These are phyloP conservation scores for Halteria grandinella DNA, from an alignment of 73 alveolate genomes.

Conservation along the genomic window DNA sequence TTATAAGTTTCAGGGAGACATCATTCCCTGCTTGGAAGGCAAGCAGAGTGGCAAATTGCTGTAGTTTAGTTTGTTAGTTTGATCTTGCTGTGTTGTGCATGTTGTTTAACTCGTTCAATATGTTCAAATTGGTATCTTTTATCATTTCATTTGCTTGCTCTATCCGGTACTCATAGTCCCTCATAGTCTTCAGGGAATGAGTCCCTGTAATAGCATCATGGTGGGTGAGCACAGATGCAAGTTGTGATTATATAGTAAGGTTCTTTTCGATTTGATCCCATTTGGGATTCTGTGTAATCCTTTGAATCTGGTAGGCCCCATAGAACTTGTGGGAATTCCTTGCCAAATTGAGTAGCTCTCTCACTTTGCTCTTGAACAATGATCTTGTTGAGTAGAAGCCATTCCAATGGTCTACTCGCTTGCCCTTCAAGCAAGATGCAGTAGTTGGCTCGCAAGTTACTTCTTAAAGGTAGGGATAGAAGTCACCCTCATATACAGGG, in stretches of 20 bases:
- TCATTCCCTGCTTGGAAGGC: neutral
- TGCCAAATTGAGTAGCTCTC: slow-evolving; percentile 2
- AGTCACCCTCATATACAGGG: slow-evolving; percentile 63
- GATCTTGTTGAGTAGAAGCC: slow-evolving; percentile 64
- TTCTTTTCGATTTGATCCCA: neutral
- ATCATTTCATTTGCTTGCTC: neutral
- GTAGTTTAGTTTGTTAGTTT: neutral
- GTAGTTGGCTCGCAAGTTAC: neutral
- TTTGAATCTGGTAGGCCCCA: neutral
- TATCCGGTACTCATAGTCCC: slow-evolving; percentile 53
- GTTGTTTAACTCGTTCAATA: neutral
- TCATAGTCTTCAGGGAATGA: slow-evolving; percentile 37
- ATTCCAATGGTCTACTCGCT: slow-evolving; percentile 55
- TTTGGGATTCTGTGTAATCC: neutral
- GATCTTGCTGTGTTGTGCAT: neutral
- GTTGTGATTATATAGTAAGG: neutral
- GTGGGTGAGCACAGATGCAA: slow-evolving; percentile 50
- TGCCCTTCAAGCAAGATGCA: neutral
- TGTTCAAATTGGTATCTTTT: no score
- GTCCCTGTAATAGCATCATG: slow-evolving; percentile 87
- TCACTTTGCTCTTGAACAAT: slow-evolving; percentile 49
- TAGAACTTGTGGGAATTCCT: slow-evolving; percentile 39
- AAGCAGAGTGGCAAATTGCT: neutral
- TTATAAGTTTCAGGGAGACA: neutral
- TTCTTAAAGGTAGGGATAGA: slow-evolving; percentile 58